Evolutionary conservation across 352 stramenopile species (phyloP).

Genomic region (Pythium pyrilobum): DNA sequence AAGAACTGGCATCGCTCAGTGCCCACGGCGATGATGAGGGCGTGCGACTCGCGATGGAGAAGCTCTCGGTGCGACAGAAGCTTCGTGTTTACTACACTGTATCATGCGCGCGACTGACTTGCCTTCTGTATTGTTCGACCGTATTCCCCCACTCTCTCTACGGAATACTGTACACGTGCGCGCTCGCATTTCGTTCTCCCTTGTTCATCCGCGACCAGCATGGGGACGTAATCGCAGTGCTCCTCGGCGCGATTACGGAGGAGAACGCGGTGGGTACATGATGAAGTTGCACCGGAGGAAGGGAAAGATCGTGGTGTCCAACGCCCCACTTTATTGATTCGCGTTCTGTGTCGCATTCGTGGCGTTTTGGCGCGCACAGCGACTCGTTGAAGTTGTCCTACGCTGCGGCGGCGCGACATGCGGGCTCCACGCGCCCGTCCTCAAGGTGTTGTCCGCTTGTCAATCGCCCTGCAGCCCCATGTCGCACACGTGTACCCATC

Average conservation of each 20-base stretch:
- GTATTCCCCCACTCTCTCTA: no score
- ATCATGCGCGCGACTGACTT: no score
- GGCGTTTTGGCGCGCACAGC: neutral
- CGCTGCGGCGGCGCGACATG: conserved; percentile 5
- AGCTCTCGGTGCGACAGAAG: no score
- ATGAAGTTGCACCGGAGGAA: neutral
- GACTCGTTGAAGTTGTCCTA: conserved; percentile 8
- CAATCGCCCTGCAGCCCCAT: neutral
- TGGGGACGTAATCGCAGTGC: neutral
- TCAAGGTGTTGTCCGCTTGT: conserved; percentile 8
- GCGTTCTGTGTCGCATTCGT: neutral
- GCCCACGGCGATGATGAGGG: no score
- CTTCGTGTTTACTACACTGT: no score
- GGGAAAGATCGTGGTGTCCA: conserved; percentile 2
- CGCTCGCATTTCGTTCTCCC: neutral
- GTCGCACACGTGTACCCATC: conserved; percentile 4
- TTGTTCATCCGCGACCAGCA: no score
- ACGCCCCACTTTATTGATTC: neutral
- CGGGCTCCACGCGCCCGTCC: conserved; percentile 10
- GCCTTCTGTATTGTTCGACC: no score
- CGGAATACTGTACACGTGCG: no score
- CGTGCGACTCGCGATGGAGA: no score
- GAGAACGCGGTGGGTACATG: conserved; percentile 9
- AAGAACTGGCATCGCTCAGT: no score
- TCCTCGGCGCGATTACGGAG: conserved; percentile 9